Evolutionary conservation across 768 basidiomycete genomes (phyloP).

Genomic region (Mycena rosella): DNA sequence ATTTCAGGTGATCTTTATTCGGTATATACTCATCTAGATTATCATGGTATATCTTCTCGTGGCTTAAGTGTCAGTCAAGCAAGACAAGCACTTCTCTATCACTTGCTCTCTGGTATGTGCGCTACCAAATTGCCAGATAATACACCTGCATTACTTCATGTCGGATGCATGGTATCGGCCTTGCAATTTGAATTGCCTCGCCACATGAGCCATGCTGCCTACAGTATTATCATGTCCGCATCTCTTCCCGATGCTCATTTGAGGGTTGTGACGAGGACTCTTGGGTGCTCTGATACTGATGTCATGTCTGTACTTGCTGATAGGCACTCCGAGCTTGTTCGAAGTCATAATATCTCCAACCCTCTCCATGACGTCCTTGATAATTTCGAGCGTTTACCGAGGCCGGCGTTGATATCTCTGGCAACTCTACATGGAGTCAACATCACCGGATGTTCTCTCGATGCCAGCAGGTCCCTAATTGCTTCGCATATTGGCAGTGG

Average conservation of each 20-base stretch:
- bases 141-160: too few species aligned
- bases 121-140: too few species aligned
- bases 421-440: conserved; percentile 1
- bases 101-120: too few species aligned
- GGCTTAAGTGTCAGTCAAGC: too few species aligned
- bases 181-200: too few species aligned
- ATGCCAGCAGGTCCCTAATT: neutral
- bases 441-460: neutral
- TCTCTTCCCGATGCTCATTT: neutral
- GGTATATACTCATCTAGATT: too few species aligned
- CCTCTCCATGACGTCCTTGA: neutral
- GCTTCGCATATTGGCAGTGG: neutral
- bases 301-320: neutral
- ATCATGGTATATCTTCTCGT: too few species aligned
- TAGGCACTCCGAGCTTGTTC: neutral
- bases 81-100: too few species aligned
- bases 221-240: neutral
- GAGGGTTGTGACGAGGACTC: neutral
- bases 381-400: neutral
- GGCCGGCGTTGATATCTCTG: neutral
- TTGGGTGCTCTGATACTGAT: neutral
- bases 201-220: conserved; percentile 5
- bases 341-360: neutral
- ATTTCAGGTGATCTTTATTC: too few species aligned
- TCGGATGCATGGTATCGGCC: too few species aligned